Base-by-base conservation (phyloP, 768 basidiomycete genomes). In the Trametes punicea region DNA sequence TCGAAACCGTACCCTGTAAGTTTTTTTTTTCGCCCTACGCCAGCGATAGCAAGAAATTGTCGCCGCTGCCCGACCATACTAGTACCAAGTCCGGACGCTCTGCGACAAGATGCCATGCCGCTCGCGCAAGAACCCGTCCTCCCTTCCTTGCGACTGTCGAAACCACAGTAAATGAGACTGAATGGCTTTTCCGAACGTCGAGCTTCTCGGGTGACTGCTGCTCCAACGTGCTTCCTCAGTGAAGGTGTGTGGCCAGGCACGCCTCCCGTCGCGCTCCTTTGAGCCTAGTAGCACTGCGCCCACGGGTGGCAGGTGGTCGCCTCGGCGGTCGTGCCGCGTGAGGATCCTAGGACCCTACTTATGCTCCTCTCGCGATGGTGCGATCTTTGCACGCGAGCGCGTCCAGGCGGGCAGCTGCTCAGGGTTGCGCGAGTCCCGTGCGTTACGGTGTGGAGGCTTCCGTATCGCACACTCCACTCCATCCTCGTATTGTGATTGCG, bases 1-100 rank as follows among this genome's bases (percentile, higher is more conserved):
- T 25, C 10, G 40, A 21, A 31, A 40, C 49, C 49, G 50, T 36
- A 51, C 56, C 56, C 56, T 57, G 56, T 57, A 57, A 57, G 49
- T 51, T 57, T 51, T 51, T 26, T 46, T 39, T 26, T 38, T 44
- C 38, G 47, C 39, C 27, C 30, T 6, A 13, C 7, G 45, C 46
- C 40, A 26, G 48, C 36, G 49, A 56, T 13, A 44, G 46, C 51
- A 46, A n/a, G n/a, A 45, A 21, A 15, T 13, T 21, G 34, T 21
- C 48, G 38, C 41, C 46, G 46, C 46, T 42, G 20, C 23, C 51
- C 42, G 33, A 27, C 42, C 18, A 8, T 18, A 38, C 36, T 5
- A n/a, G n/a, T n/a, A n/a, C n/a, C n/a, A n/a, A n/a, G n/a, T n/a
- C n/a, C n/a, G n/a, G n/a, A n/a, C n/a, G n/a, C n/a, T n/a, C n/a